Evolutionary conservation across 805 yeast species (phyloP).

Genomic region (Babjeviella inositovora): DNA sequence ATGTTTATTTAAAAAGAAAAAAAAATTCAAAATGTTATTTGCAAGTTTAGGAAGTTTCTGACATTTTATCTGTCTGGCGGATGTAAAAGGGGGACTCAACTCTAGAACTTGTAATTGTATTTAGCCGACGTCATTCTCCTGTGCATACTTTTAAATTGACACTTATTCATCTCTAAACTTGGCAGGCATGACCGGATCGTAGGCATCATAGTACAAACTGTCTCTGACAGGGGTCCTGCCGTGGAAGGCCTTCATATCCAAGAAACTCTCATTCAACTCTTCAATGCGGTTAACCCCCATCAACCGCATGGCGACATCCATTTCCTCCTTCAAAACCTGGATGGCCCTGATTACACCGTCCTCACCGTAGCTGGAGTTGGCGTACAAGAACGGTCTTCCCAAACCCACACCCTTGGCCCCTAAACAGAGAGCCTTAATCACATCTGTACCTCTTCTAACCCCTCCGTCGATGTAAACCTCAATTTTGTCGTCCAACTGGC

Average conservation of each 20-base stretch:
- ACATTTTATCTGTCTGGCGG: too few species aligned
- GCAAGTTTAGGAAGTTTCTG: too few species aligned
- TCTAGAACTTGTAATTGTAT: too few species aligned
- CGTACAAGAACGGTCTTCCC: conserved; percentile 64
- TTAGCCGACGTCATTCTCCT: too few species aligned
- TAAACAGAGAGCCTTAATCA: conserved; percentile 59
- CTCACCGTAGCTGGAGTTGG: conserved; percentile 70
- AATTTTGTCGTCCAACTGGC: conserved; percentile 26
- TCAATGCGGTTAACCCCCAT: conserved; percentile 38
- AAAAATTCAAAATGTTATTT: too few species aligned
- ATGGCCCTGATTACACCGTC: conserved; percentile 55
- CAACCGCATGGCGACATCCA: conserved; percentile 49
- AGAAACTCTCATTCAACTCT: conserved; percentile 22
- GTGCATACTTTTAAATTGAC: too few species aligned
- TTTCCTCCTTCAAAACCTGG: conserved; percentile 42
- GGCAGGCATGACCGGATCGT: conserved; percentile 6
- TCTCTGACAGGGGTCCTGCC: conserved; percentile 2
- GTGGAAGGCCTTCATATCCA: conserved; percentile 15
- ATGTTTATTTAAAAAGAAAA: too few species aligned
- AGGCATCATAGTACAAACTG: conserved; percentile 1
- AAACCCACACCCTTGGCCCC: conserved; percentile 70
- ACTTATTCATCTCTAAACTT: conserved; percentile 5
- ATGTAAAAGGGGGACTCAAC: too few species aligned
- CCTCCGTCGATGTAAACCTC: conserved; percentile 70
- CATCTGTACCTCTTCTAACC: conserved; percentile 59